Conservation (phyloP, 164 flowering plant genomes). For the Magnolia changhungtana region DNA sequence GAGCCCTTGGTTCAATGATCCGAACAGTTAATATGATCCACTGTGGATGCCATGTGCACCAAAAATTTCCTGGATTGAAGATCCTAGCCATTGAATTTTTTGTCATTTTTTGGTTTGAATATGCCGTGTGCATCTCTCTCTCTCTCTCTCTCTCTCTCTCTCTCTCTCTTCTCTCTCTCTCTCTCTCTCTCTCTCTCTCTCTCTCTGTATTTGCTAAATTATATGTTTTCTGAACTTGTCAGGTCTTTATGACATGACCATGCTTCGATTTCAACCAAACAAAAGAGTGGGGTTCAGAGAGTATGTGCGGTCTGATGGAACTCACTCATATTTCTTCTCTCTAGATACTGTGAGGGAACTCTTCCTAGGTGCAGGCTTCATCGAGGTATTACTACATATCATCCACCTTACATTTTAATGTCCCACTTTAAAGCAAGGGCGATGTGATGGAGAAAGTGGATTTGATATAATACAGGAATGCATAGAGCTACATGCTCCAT, state of each 20-base stretch:
- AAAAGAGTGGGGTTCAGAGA: constrained; percentile 74
- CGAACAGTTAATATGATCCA: not conserved
- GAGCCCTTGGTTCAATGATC: not conserved
- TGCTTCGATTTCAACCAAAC: constrained; percentile 82
- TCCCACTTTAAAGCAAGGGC: not conserved
- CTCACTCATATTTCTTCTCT: constrained; percentile 83
- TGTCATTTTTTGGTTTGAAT: too few relatives aligned
- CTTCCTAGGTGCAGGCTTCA: constrained; percentile 64
- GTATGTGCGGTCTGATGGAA: constrained; percentile 84
- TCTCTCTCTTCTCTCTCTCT: too few relatives aligned
- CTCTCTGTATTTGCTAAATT: not conserved
- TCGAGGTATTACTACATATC: constrained; percentile 42
- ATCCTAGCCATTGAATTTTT: too few relatives aligned
- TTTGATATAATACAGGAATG: not conserved
- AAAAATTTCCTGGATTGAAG: too few relatives aligned
- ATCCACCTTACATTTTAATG: not conserved
- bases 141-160: too few relatives aligned
- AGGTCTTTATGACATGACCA: constrained; percentile 97
- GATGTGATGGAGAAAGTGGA: not conserved
- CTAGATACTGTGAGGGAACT: constrained; percentile 57
- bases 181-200: not conserved
- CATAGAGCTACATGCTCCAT: too few relatives aligned
- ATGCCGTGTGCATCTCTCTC: too few relatives aligned
- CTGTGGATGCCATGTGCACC: not conserved
- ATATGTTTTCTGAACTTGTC: constrained; percentile 8